phyloP scores from a whole-genome alignment of 345 rosid genomes.

The Eucalyptus sideroxylon region DNA sequence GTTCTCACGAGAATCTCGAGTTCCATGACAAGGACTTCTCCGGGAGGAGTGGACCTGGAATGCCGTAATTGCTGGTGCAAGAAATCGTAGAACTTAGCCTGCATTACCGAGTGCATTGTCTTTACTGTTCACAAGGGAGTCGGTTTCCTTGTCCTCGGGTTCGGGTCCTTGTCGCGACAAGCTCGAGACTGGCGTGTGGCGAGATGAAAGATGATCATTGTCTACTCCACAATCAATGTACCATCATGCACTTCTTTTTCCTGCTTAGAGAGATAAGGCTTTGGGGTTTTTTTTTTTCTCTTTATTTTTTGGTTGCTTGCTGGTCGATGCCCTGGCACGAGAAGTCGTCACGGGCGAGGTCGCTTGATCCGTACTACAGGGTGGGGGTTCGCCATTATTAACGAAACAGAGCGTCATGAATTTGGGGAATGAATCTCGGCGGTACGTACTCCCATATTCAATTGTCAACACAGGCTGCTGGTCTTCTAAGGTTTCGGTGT shows the following conservation, averaged over 20 bases:
- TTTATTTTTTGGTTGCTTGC: background rate
- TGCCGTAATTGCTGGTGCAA: background rate
- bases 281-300: background rate
- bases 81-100: background rate
- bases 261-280: background rate
- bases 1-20: background rate
- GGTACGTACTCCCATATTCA: background rate
- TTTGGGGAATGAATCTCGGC: background rate
- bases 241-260: background rate
- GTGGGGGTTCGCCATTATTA: background rate
- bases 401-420: background rate
- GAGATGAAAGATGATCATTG: background rate
- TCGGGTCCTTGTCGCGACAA: background rate
- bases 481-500: background rate
- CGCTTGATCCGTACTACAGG: background rate
- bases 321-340: background rate
- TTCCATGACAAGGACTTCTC: background rate
- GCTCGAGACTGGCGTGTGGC: background rate
- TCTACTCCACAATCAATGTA: background rate
- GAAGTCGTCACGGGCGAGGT: background rate
- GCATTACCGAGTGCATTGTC: background rate
- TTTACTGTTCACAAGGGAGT: background rate
- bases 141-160: background rate
- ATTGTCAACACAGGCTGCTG: background rate
- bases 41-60: background rate